These are phyloP conservation scores for Jimgerdemannia lactiflua DNA, from an alignment of 192 early-diverging fungal species.

Conservation along the genomic window DNA sequence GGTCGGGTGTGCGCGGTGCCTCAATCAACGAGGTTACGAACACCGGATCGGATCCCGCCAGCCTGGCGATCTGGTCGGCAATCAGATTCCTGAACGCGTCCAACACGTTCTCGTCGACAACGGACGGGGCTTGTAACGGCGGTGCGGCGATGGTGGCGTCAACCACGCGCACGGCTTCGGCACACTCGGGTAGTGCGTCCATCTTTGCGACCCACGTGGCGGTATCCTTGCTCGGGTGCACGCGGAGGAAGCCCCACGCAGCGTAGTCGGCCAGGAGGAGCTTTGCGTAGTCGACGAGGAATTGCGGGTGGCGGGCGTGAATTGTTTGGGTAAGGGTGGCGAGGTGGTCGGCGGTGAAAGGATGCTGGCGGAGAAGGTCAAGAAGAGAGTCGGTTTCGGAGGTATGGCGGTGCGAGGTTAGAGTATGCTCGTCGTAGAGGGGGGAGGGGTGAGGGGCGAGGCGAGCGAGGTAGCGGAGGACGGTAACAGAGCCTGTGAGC, in stretches of 20 bases:
- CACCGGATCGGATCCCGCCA: slow-evolving; percentile 45
- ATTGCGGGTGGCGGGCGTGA: background rate
- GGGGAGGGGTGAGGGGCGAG: background rate
- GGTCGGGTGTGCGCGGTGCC: slow-evolving; percentile 52
- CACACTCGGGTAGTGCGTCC: slow-evolving; percentile 18
- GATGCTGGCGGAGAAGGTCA: slow-evolving; percentile 21
- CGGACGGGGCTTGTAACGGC: slow-evolving; percentile 20
- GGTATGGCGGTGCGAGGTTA: background rate
- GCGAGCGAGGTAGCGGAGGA: slow-evolving; percentile 32
- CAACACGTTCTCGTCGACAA: slow-evolving; percentile 34
- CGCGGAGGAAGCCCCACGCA: slow-evolving; percentile 32
- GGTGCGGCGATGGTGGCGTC: slow-evolving; percentile 18
- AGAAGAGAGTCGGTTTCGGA: slow-evolving; percentile 25
- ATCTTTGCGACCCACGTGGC: slow-evolving; percentile 23
- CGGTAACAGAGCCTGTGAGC: slow-evolving; percentile 19
- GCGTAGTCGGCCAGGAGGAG: slow-evolving; percentile 34
- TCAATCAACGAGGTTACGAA: slow-evolving; percentile 46
- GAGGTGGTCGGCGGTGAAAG: slow-evolving; percentile 6
- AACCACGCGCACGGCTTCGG: slow-evolving; percentile 17
- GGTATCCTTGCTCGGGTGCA: no score
- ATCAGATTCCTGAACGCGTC: slow-evolving; percentile 68
- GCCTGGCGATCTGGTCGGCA: slow-evolving; percentile 49
- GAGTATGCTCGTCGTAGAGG: slow-evolving; percentile 25
- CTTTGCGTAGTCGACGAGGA: slow-evolving; percentile 26
- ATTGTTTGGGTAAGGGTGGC: slow-evolving; percentile 2